These are phyloP conservation scores for Hevea brasiliensis DNA, from an alignment of 345 rosid species.

Conservation along the genomic window DNA sequence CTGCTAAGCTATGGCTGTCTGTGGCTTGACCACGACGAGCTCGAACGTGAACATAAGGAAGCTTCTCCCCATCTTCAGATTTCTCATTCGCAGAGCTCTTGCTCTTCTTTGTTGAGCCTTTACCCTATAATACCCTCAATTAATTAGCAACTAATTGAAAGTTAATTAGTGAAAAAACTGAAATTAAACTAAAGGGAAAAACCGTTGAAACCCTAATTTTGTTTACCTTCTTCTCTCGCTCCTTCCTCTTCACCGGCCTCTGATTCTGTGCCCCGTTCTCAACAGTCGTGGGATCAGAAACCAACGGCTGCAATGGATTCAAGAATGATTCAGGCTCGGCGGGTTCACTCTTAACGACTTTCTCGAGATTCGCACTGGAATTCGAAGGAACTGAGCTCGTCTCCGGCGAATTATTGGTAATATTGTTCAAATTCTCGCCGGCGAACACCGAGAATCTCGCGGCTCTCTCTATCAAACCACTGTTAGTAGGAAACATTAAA, in stretches of 20 bases:
- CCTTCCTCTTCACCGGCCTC: slow-evolving; percentile 51
- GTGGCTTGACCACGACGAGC: slow-evolving; percentile 85
- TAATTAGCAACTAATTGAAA: not conserved
- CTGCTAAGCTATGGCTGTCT: slow-evolving; percentile 80
- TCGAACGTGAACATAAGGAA: slow-evolving; percentile 74
- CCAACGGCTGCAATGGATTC: slow-evolving; percentile 31
- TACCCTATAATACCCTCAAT: slow-evolving; percentile 25
- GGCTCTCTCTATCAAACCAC: slow-evolving; percentile 36
- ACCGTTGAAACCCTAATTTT: slow-evolving; percentile 10
- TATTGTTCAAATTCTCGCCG: slow-evolving; percentile 23
- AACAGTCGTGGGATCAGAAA: slow-evolving; percentile 31
- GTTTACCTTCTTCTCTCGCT: slow-evolving; percentile 52
- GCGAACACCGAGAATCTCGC: slow-evolving; percentile 41
- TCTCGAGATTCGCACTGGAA: slow-evolving; percentile 34
- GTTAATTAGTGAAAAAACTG: too few species aligned
- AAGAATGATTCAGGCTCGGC: slow-evolving; percentile 37
- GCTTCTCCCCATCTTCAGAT: slow-evolving; percentile 50
- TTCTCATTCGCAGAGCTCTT: slow-evolving; percentile 37
- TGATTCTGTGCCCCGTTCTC: slow-evolving; percentile 25
- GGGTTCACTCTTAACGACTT: slow-evolving; percentile 46
- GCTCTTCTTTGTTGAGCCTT: slow-evolving; percentile 48
- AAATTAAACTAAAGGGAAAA: not conserved
- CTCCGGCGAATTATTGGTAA: slow-evolving; percentile 27
- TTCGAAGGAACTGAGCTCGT: slow-evolving; percentile 35
- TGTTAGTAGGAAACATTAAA: slow-evolving; percentile 36